Conservation (phyloP, 805 yeast genomes). For the Wickerhamomyces kurtzmanii region DNA sequence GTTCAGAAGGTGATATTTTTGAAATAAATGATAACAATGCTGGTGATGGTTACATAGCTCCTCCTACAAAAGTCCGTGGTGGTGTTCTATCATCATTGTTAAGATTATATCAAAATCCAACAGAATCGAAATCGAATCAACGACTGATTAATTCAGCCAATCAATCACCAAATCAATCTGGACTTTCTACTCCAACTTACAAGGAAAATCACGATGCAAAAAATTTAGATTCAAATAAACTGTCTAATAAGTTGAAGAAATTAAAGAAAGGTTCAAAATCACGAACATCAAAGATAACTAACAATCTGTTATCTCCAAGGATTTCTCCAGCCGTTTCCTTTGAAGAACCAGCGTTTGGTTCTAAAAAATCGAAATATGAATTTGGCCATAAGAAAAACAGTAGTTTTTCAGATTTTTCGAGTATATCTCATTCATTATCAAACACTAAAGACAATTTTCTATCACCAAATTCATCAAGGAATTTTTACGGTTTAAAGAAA, state of each 20-base stretch:
- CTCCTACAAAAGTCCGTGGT: conserved; percentile 63
- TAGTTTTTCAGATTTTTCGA: conserved; percentile 10
- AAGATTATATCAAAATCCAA: conserved; percentile 50
- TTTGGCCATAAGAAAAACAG: conserved; percentile 13
- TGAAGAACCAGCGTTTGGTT: too few species aligned
- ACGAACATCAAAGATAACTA: too few species aligned
- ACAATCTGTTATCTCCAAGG: too few species aligned
- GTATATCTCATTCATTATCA: background rate
- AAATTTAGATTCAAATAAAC: too few species aligned
- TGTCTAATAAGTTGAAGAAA: too few species aligned
- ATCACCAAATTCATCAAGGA: conserved; percentile 6
- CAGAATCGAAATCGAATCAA: conserved; percentile 13
- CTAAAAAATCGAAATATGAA: too few species aligned
- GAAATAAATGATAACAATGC: conserved; percentile 19
- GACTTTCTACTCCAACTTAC: conserved; percentile 8
- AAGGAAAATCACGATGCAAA: too few species aligned
- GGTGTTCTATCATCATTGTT: conserved; percentile 80
- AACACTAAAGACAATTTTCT: conserved; percentile 5
- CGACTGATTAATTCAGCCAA: conserved; percentile 7
- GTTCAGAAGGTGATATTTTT: conserved; percentile 16
- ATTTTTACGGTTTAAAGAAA: background rate
- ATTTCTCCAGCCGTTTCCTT: too few species aligned
- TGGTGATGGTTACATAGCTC: conserved; percentile 37
- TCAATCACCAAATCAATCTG: conserved; percentile 9
- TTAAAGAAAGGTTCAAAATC: too few species aligned